Evolutionary conservation across 345 rosid genomes (phyloP), one percentile per base, ranked within the genome.

Genomic region (Populus nigra): DNA sequence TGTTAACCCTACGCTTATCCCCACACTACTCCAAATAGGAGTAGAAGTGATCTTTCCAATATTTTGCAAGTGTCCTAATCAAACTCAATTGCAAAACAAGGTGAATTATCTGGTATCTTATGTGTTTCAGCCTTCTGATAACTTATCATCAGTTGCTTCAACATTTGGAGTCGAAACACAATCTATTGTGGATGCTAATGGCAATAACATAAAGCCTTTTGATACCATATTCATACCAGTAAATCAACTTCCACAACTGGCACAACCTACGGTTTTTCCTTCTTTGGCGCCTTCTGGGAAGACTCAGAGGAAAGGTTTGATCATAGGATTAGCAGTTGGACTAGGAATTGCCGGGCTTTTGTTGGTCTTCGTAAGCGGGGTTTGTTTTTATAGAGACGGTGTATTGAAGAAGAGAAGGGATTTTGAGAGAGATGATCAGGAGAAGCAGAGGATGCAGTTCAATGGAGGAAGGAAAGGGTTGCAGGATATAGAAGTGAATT

Each of bases 21-120:
- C 92, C 9, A 88, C 90, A 15, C 1, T 43, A 5, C 88, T 91
- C 43, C 17, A 31, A 1, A 2, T 84, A n/a, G 95, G 95, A 13
- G 85, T 33, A 39, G 49, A 69, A 9, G 84, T 81, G 11, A 53
- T 72, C 70, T 86, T 91, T 69, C 96, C 96, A 2, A 68, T 88
- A 73, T 90, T 91, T 76, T 91, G 92, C 82, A 87, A 82, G 88
- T 91, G 96, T 45, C 92, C 92, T 13, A 82, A 87, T 80, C 73
- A 23, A 72, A 87, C 87, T 57, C 89, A 84, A 73, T 27, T 35
- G 66, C 66, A 50, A 25, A 77, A 65, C 43, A 68, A 65, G 73
- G 81, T 80, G 67, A 89, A 76, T 45, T 83, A 69, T 74, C 82
- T 91, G 63, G 71, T 90, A 35, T 90, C 96, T 72, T 90, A 91